A percentile compares a stretch with the other conserved stretches of the same genome.
Conservation (phyloP, 176 grass and related monocot genomes). For the Calamus simplicifolius region DNA sequence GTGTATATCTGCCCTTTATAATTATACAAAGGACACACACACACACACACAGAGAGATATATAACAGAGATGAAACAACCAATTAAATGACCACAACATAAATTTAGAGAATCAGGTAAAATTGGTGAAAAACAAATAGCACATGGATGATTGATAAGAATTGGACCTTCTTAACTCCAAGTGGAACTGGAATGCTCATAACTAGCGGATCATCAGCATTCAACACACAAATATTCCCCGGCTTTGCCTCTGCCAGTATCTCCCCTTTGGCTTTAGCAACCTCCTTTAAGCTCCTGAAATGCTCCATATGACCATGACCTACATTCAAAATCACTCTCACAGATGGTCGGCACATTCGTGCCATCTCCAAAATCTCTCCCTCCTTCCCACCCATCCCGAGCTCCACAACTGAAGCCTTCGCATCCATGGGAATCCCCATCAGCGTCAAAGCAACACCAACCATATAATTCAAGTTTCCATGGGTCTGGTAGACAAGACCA, state of each 20-base stretch:
- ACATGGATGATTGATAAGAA: background rate
- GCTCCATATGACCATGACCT: background rate
- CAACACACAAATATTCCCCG: slow-evolving; percentile 1
- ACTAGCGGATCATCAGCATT: slow-evolving; percentile 8
- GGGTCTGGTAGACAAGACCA: background rate
- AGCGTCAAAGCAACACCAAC: slow-evolving; percentile 2
- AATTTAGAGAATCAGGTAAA: no score
- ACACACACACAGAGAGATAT: no score
- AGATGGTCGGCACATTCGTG: slow-evolving; percentile 2
- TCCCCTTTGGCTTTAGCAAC: slow-evolving; percentile 12
- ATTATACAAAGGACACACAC: no score
- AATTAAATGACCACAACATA: no score
- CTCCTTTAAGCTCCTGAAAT: slow-evolving; percentile 1
- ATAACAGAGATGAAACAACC: no score
- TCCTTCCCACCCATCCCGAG: slow-evolving; percentile 1
- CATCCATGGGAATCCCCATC: slow-evolving; percentile 2
- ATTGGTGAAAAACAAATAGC: background rate
- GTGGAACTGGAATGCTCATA: slow-evolving; percentile 4
- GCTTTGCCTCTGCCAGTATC: background rate
- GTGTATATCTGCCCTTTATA: no score
- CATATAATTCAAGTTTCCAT: slow-evolving; percentile 7
- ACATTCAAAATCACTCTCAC: slow-evolving; percentile 6
- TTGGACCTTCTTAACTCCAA: slow-evolving; percentile 5
- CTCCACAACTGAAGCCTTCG: slow-evolving; percentile 1
- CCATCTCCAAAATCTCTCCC: slow-evolving; percentile 10